Base-by-base conservation (phyloP, 2,329 filamentous ascomycete species). In the Colletotrichum aenigma region DNA sequence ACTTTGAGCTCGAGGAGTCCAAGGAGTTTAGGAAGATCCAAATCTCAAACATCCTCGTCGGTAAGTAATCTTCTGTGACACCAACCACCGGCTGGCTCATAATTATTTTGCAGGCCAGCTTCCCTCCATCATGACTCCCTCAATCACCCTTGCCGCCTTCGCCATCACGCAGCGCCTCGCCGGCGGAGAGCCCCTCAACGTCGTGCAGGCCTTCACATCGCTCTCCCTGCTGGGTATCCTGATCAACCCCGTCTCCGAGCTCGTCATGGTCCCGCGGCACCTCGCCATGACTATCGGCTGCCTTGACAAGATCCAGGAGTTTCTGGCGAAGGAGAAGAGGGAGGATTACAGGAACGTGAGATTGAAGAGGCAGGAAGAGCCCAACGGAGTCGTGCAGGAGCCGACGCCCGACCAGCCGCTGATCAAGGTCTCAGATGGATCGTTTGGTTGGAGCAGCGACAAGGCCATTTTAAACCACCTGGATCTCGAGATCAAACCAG, bases 281-380 rank as follows among this genome's bases (percentile, higher is more conserved):
- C 38, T 77, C 28, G 77, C 55, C 61, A 76, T 77, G 3, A 74
- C 78, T 0, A 73, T 80, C 16, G 78, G 78, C 2, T 82, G 79
- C 10, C 78, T 81, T 21, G 75, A 77, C 16, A 74, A 80, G 21
- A 81, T 82, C 58, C 80, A 81, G 36, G 76, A 79, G 34, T 80
- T 79, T 55, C 56, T 82, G 16, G 15, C 34, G 66, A 77, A 52
- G 36, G 72, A 75, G 61, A 71, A 75, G 68, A 56, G 72, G 10
- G 36, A 48, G 6, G 72, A 75, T 30, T 67, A 66, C 68, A 34
- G 72, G 13, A 28, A 26, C 10, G 2, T 73, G 18, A 34, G 24
- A 10, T 16, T 26, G 26, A 18, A 1, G 4, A 8, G 18, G 6
- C 38, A 13, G 7, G 24, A 9, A 21, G 13, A 43, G n/a, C 24